Evolutionary conservation across 2,329 filamentous ascomycete genomes (phyloP), one percentile per base, ranked within the genome.

Genomic region (Alternaria ethzedia): DNA sequence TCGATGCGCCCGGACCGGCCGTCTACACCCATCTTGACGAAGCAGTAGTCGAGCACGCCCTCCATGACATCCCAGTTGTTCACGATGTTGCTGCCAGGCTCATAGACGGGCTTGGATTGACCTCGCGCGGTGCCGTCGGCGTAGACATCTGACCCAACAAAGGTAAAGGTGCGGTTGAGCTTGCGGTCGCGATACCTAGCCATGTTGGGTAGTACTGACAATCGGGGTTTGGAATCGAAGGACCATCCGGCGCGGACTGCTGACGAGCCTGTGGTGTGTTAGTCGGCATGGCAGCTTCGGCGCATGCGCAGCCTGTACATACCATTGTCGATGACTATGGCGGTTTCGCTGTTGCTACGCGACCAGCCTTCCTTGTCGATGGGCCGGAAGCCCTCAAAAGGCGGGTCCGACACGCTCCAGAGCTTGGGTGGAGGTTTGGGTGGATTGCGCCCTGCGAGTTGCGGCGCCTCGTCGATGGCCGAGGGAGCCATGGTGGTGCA

Each of bases 11-110:
- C 93, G 52, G 90, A 88, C 5, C 85, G 84, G 15, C 89, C 89
- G 69, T 96, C 93, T 71, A 99, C 86, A 5, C 96, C 96, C 58
- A 99, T 83, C 82, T 97, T 98, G 70, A 97, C 86, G 79, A 99
- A 99, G 45, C 94, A 87, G 80, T 97, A 97, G 82, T 99, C 96
- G 50, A 99, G 82, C 6, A 97, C 86, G 62, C 95, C 94, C 80
- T 99, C 96, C 89, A 97, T 94, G 32, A 94, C 94, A 80, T 99
- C 96, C 94, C 96, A 99, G 78, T 98, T 98, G 79, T 93, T 94
- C 64, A 98, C 89, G 51, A 99, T 91, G 68, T 94, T 95, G 47
- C 91, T 95, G 23, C 94, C 94, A 2, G 91, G 88, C 79, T 99
- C 96, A 73, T 97, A 98, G 1, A 94, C 91, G 78, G 93, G 92